Evolutionary conservation across 257 asterid species (phyloP), one percentile per base, ranked within the genome.

Genomic region (Plantago ovata): DNA sequence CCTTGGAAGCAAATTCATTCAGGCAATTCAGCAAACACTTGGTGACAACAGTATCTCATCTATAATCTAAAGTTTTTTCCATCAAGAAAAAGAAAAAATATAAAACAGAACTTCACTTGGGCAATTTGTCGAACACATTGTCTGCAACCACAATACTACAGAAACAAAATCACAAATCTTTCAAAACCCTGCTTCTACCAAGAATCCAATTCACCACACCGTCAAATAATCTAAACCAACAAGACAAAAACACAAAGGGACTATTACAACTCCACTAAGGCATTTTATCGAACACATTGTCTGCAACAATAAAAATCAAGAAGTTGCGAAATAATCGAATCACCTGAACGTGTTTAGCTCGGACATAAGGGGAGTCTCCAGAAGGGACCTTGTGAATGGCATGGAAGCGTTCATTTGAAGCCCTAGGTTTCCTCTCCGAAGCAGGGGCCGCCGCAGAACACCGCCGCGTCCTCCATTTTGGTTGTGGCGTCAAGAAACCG

Each of bases 321-420:
- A 28, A 28, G 4, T 28, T 28, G 33, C 6, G 38, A 61, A 70
- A 20, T 1, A 38, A 38, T 16, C 13, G 60, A n/a, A 53, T 14
- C n/a, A 87, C 98, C 95, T 93, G 99, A 53, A 80, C 96, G 47
- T 74, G 91, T 61, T 93, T 93, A 23, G 99, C 99, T 63, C 78
- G 73, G 28, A 84, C 91, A 59, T 93, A 93, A 1, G 97, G 96
- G 38, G 99, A 93, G 53, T 89, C 86, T 14, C 86, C 97, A 7
- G 84, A 60, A 59, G 98, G 98, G 58, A 91, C 85, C 62, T 87
- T 91, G 63, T 87, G 94, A 66, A 81, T 41, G 47, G 80, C 72
- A 70, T 91, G 95, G 55, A 78, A 87, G 21, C 58, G 70, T 56
- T 81, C 83, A 21, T 23, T 61, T 45, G 75, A 66, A 4, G 81